Evolutionary conservation across 2,329 filamentous ascomycete genomes (phyloP).

Genomic region (Verticillium klebahnii): DNA sequence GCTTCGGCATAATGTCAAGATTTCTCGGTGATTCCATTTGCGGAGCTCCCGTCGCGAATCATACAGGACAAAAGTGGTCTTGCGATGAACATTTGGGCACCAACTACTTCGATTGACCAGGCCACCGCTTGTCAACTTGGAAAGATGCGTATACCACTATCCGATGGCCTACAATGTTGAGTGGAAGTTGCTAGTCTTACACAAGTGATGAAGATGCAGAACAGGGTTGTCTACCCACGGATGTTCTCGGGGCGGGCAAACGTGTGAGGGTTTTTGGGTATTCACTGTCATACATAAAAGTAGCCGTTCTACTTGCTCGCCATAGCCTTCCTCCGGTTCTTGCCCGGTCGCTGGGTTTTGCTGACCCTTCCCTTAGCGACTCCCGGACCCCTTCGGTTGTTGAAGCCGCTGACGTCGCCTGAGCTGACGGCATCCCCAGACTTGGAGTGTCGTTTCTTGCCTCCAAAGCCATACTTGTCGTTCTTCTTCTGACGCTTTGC

Average conservation of each 20-base stretch:
- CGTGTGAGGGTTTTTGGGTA: neutral
- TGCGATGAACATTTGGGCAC: no score
- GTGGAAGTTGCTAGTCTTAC: no score
- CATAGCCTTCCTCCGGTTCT: slow-evolving; percentile 44
- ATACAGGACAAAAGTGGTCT: no score
- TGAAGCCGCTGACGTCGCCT: slow-evolving; percentile 77
- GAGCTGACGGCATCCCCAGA: slow-evolving; percentile 83
- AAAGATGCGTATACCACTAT: no score
- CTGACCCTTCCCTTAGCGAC: slow-evolving; percentile 26
- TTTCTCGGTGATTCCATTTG: neutral
- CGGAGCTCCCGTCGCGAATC: no score
- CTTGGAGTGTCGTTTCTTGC: slow-evolving; percentile 90
- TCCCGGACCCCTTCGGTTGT: slow-evolving; percentile 79
- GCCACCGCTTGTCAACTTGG: no score
- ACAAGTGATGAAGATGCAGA: no score
- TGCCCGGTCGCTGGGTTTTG: slow-evolving; percentile 41
- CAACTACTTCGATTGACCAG: no score
- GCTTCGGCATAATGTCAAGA: slow-evolving; percentile 10
- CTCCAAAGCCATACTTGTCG: slow-evolving; percentile 89
- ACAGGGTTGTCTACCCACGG: neutral
- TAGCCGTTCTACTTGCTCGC: slow-evolving; percentile 28
- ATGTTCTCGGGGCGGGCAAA: neutral
- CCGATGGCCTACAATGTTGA: no score
- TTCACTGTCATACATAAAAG: neutral
- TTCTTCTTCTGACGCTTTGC: slow-evolving; percentile 89